Conservation (phyloP, 352 stramenopile genomes). For the Phytophthora colocasiae region DNA sequence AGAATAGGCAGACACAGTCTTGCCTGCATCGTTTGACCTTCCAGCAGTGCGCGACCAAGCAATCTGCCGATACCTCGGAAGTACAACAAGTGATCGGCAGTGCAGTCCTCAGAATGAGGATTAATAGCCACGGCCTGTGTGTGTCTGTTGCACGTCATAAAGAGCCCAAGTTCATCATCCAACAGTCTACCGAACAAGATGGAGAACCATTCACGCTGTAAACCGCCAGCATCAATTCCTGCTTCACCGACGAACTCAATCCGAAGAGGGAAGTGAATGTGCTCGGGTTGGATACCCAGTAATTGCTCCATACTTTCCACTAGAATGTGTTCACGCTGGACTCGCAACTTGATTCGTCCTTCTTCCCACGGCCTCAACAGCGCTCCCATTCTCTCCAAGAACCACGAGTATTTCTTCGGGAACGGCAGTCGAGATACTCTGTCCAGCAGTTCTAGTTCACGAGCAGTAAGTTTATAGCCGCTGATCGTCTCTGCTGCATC, state of each 20-base stretch:
- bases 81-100: slow-evolving; percentile 88
- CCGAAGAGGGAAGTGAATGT: slow-evolving; percentile 82
- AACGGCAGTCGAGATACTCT: slow-evolving; percentile 75
- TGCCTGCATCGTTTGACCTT: slow-evolving; percentile 80
- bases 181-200: slow-evolving; percentile 80
- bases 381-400: slow-evolving; percentile 74
- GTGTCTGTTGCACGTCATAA: slow-evolving; percentile 78
- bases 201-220: slow-evolving; percentile 86
- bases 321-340: slow-evolving; percentile 76
- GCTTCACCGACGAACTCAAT: slow-evolving; percentile 90
- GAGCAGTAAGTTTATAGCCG: slow-evolving; percentile 61
- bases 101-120: slow-evolving; percentile 76
- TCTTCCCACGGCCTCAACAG: slow-evolving; percentile 79
- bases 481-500: slow-evolving; percentile 74
- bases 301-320: slow-evolving; percentile 87
- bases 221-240: slow-evolving; percentile 76
- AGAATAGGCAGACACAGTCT: slow-evolving; percentile 77
- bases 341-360: slow-evolving; percentile 83
- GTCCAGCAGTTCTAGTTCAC: slow-evolving; percentile 71
- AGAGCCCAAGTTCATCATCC: slow-evolving; percentile 71
- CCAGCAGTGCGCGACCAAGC: slow-evolving; percentile 70
- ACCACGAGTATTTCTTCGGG: slow-evolving; percentile 85
- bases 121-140: slow-evolving; percentile 81
- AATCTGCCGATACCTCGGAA: slow-evolving; percentile 79
- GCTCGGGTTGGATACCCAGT: slow-evolving; percentile 71